Conservation (phyloP, 2,329 filamentous ascomycete species). For the Aureobasidium pullulans region DNA sequence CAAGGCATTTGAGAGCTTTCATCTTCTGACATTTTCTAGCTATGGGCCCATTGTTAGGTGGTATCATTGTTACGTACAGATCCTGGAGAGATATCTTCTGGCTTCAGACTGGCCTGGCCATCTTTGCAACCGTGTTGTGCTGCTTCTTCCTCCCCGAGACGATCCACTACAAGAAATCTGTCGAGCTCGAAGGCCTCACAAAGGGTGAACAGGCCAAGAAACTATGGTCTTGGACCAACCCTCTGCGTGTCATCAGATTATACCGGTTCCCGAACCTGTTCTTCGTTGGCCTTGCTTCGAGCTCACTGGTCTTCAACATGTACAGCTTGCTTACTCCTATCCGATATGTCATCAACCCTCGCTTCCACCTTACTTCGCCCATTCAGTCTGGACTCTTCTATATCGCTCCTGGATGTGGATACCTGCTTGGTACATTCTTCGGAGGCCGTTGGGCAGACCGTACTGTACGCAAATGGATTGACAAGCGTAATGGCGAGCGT, state of each 20-base stretch:
- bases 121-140: constrained; percentile 50
- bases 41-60: constrained; percentile 63
- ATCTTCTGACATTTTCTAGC: constrained; percentile 28
- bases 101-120: constrained; percentile 64
- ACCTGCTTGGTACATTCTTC: constrained; percentile 54
- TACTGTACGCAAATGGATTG: constrained; percentile 58
- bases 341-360: constrained; percentile 65
- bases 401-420: constrained; percentile 64
- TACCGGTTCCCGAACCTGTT: constrained; percentile 64
- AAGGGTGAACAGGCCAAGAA: constrained; percentile 42
- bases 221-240: constrained; percentile 59
- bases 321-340: constrained; percentile 61
- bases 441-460: constrained; percentile 66
- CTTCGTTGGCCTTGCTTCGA: constrained; percentile 53
- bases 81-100: constrained; percentile 72
- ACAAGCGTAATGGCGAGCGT: constrained; percentile 48
- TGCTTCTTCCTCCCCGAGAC: constrained; percentile 66
- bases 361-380: constrained; percentile 60
- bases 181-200: constrained; percentile 53
- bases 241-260: constrained; percentile 54
- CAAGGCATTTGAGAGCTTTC: no score
- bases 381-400: constrained; percentile 66
- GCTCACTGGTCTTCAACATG: constrained; percentile 67
- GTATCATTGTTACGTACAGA: constrained; percentile 67
- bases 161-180: constrained; percentile 56